A percentile compares a stretch with the other conserved stretches of the same genome.
phyloP scores from a whole-genome alignment of 257 asterid genomes.

The Solanum ahanhuiri region DNA sequence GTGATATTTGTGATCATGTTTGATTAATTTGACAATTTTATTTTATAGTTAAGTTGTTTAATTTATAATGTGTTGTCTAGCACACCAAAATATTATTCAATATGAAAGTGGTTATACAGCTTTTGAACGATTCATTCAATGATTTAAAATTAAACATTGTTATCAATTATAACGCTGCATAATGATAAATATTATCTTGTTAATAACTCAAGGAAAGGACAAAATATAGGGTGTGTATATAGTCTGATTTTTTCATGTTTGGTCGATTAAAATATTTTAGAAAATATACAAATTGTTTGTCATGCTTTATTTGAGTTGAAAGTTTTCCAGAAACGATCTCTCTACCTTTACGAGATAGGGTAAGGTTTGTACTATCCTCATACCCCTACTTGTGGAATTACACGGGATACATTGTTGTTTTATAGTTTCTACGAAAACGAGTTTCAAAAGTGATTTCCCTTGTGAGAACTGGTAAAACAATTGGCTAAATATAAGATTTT shows the following conservation, averaged over 20 bases:
- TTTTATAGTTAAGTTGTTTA: background rate
- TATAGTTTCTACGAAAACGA: too few species aligned
- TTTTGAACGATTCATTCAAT: background rate
- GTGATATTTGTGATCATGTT: background rate
- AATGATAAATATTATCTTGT: background rate
- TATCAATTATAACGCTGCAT: background rate
- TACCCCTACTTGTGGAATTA: too few species aligned
- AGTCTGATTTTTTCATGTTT: background rate
- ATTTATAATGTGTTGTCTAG: background rate
- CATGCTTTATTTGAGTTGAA: too few species aligned
- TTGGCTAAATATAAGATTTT: too few species aligned
- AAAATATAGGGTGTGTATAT: background rate
- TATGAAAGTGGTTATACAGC: background rate
- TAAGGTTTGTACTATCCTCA: too few species aligned
- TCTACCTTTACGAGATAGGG: too few species aligned
- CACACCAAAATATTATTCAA: background rate
- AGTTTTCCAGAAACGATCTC: fast-evolving
- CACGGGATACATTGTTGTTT: too few species aligned
- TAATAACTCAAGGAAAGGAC: background rate
- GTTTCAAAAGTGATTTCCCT: too few species aligned
- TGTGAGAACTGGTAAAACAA: too few species aligned
- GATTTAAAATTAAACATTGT: background rate
- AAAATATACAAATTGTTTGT: too few species aligned
- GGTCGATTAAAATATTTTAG: background rate
- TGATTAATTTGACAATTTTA: background rate